Conservation (phyloP, 225 moss, liverwort and hornwort genomes). For the Polytrichum formosum region DNA sequence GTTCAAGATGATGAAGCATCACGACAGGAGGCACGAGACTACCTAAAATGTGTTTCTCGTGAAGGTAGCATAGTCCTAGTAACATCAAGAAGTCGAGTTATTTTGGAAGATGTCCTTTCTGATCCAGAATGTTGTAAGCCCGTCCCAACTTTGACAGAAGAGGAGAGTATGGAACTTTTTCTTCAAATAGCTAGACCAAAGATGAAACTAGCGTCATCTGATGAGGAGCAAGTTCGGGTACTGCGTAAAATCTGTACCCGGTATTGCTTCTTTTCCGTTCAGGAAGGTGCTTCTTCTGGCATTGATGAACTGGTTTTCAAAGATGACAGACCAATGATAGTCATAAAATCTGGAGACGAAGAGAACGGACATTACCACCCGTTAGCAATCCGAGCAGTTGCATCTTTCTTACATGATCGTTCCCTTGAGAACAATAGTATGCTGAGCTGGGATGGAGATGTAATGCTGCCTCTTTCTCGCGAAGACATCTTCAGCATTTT, state of each 20-base stretch:
- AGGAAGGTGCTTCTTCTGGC: not conserved
- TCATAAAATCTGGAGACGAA: not conserved
- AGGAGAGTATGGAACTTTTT: slow-evolving; percentile 2
- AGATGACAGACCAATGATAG: not conserved
- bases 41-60: not conserved
- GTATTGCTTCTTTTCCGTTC: slow-evolving; percentile 4
- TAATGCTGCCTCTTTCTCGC: slow-evolving; percentile 13
- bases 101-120: slow-evolving; percentile 7
- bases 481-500: slow-evolving; percentile 3
- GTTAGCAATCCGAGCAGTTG: slow-evolving; percentile 11
- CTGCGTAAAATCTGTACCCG: not conserved
- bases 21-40: slow-evolving; percentile 8
- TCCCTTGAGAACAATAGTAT: not conserved
- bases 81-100: slow-evolving; percentile 13
- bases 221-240: not conserved
- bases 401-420: slow-evolving; percentile 8
- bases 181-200: not conserved
- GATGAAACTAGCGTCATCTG: not conserved
- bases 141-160: slow-evolving; percentile 2
- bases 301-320: not conserved
- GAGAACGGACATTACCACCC: slow-evolving; percentile 7
- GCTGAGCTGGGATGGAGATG: not conserved
- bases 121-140: slow-evolving; percentile 9
- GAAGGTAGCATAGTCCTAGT: slow-evolving; percentile 7
- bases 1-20: slow-evolving; percentile 18